These are phyloP conservation scores for Neonectria faginata DNA, from an alignment of 2,329 filamentous ascomycete genomes.

Conservation along the genomic window DNA sequence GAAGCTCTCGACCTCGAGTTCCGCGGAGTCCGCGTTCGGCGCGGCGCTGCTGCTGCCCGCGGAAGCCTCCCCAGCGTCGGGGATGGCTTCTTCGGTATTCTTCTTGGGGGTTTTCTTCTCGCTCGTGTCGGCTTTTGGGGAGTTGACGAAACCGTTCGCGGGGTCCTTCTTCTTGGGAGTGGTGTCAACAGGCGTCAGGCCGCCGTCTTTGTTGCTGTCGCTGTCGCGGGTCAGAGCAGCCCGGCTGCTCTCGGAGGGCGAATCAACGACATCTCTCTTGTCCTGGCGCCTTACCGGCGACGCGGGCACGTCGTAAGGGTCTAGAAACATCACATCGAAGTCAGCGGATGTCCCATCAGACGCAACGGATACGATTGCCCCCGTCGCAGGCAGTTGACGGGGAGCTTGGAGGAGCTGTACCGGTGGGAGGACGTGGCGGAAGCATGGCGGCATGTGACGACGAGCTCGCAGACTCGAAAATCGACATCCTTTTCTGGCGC, in stretches of 20 bases:
- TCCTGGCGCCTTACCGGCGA: slow-evolving; percentile 33
- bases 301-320: slow-evolving; percentile 42
- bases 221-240: slow-evolving; percentile 21
- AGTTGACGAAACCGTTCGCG: neutral
- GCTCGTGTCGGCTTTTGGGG: slow-evolving; percentile 5
- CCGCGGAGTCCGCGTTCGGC: slow-evolving; percentile 27
- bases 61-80: slow-evolving; percentile 17
- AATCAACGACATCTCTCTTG: slow-evolving; percentile 26
- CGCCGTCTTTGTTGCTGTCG: slow-evolving; percentile 18
- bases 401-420: slow-evolving; percentile 15
- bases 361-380: slow-evolving; percentile 5
- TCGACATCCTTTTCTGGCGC: neutral
- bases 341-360: slow-evolving; percentile 9
- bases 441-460: slow-evolving; percentile 13
- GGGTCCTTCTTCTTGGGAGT: slow-evolving; percentile 8
- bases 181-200: slow-evolving; percentile 24
- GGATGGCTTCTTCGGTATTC: slow-evolving; percentile 14
- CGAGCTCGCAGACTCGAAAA: neutral
- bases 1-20: slow-evolving; percentile 42
- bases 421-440: slow-evolving; percentile 8
- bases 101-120: slow-evolving; percentile 15
- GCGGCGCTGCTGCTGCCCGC: slow-evolving; percentile 8
- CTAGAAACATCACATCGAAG: slow-evolving; percentile 23
- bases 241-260: slow-evolving; percentile 31
- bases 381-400: neutral